A percentile compares a stretch with the other conserved stretches of the same genome.
phyloP scores from a whole-genome alignment of 371 early-diverging fungal genomes.

The Lichtheimia ornata region DNA sequence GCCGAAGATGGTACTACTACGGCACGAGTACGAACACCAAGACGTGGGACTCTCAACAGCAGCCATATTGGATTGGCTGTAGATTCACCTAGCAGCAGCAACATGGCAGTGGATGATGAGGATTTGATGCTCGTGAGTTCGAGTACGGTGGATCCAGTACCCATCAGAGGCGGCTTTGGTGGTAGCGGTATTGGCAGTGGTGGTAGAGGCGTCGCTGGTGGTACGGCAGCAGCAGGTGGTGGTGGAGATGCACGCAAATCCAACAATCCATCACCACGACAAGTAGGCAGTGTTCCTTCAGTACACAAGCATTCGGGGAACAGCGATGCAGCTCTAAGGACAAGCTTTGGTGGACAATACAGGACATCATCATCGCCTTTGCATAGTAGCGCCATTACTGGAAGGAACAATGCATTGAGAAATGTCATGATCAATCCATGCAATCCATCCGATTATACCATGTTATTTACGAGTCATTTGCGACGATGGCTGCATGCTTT shows the following conservation, averaged over 20 bases:
- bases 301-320: slow-evolving; percentile 51
- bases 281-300: slow-evolving; percentile 43
- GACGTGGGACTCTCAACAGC: slow-evolving; percentile 42
- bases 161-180: slow-evolving; percentile 31
- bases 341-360: slow-evolving; percentile 34
- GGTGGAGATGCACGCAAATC: slow-evolving; percentile 24
- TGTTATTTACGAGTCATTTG: slow-evolving; percentile 63
- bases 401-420: slow-evolving; percentile 21
- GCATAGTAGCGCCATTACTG: slow-evolving; percentile 20
- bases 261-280: slow-evolving; percentile 38
- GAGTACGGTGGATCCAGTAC: slow-evolving; percentile 66
- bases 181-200: too few species aligned
- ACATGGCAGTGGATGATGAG: slow-evolving; percentile 52
- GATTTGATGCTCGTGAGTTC: slow-evolving; percentile 55
- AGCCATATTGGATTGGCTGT: slow-evolving; percentile 27
- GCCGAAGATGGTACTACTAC: not conserved
- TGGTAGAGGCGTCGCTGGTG: too few species aligned
- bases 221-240: too few species aligned
- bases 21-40: slow-evolving; percentile 22
- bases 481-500: slow-evolving; percentile 87
- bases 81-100: slow-evolving; percentile 8
- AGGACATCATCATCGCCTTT: slow-evolving; percentile 47
- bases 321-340: slow-evolving; percentile 39
- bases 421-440: slow-evolving; percentile 69
- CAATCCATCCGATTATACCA: slow-evolving; percentile 64